These are phyloP conservation scores for Canariomyces notabilis DNA, from an alignment of 2,329 filamentous ascomycete genomes.

Conservation along the genomic window DNA sequence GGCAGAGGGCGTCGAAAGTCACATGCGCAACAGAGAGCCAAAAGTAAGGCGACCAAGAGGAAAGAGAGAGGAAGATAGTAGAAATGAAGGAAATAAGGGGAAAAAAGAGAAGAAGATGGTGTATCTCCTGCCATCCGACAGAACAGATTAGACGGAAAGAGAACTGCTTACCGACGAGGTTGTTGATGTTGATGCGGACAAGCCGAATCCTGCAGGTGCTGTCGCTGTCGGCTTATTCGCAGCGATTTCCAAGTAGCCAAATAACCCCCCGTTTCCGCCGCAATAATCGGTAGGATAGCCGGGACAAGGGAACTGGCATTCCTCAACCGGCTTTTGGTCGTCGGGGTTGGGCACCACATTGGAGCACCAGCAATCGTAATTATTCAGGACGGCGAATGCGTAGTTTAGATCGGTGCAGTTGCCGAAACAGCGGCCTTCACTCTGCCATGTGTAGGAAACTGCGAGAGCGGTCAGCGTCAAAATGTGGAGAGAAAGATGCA, in stretches of 20 bases:
- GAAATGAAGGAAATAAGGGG: not conserved
- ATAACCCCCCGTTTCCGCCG: slow-evolving; percentile 57
- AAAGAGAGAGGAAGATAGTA: not conserved
- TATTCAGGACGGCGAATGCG: slow-evolving; percentile 65
- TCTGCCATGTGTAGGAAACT: slow-evolving; percentile 58
- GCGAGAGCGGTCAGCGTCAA: not conserved
- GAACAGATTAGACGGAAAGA: not conserved
- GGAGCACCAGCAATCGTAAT: slow-evolving; percentile 67
- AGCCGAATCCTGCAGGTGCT: slow-evolving; percentile 8
- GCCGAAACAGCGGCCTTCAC: slow-evolving; percentile 62
- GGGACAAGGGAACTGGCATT: slow-evolving; percentile 58
- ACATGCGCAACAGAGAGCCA: slow-evolving; percentile 2
- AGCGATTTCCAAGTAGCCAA: slow-evolving; percentile 58
- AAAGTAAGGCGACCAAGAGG: not conserved
- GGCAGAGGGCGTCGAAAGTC: slow-evolving; percentile 11
- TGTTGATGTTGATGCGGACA: not conserved
- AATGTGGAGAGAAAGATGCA: not conserved
- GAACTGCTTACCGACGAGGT: slow-evolving; percentile 14
- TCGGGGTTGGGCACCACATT: slow-evolving; percentile 55
- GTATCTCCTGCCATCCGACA: slow-evolving; percentile 2
- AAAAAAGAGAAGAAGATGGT: not conserved
- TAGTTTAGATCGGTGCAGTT: slow-evolving; percentile 50
- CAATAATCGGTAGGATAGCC: slow-evolving; percentile 65
- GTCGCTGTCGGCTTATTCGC: slow-evolving; percentile 6
- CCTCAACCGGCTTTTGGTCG: slow-evolving; percentile 34